Conservation (phyloP, 176 grass and related monocot genomes). For the Oryza nivara region DNA sequence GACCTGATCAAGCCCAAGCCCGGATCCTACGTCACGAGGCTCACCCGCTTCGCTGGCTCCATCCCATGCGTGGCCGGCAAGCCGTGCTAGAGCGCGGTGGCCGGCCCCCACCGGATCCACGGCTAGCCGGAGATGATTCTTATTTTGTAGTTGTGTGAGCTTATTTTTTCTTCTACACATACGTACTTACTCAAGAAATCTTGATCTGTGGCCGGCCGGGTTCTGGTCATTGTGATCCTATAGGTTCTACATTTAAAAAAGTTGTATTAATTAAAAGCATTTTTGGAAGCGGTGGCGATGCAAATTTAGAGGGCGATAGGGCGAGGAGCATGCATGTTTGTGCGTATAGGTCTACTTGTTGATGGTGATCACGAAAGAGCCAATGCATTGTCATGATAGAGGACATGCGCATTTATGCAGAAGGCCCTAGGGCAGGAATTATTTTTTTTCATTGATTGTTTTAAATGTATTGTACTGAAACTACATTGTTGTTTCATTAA, state of each 20-base stretch:
- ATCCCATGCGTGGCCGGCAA: conserved; percentile 53
- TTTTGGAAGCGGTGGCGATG: background rate
- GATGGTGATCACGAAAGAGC: background rate
- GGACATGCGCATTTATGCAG: no score
- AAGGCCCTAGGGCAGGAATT: no score
- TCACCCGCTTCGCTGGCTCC: conserved; percentile 65
- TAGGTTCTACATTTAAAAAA: background rate
- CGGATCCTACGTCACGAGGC: conserved; percentile 61
- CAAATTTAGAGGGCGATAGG: background rate
- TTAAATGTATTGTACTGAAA: no score
- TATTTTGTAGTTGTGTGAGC: background rate
- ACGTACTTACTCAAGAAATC: conserved; percentile 20
- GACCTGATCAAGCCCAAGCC: conserved; percentile 69
- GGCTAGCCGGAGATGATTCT: conserved; percentile 1
- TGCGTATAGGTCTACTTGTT: background rate
- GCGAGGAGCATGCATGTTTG: background rate
- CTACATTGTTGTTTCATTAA: no score
- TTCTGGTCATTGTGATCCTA: background rate
- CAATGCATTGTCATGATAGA: background rate
- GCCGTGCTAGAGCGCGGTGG: conserved; percentile 48
- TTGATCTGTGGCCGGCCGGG: conserved; percentile 23
- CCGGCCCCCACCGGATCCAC: no score
- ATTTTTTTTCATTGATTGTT: no score
- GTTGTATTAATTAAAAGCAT: background rate
- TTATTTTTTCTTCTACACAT: conserved; percentile 18